Evolutionary conservation across 345 rosid genomes (phyloP), one percentile per base, ranked within the genome.

Genomic region (Citrus hindsii): DNA sequence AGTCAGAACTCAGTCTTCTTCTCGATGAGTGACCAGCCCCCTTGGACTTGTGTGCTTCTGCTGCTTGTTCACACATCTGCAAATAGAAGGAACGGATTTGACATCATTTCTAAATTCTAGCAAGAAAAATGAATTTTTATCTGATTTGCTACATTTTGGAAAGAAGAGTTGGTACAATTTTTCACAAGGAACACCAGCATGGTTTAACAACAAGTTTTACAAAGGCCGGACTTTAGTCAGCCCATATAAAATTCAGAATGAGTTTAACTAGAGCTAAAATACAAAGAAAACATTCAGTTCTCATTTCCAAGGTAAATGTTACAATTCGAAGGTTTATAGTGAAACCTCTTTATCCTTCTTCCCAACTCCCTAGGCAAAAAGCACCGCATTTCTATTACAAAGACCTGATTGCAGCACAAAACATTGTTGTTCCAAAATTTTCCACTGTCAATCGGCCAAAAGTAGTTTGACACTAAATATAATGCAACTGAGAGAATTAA

Each of bases 51-150:
- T 96, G 94, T 14, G 97, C 92, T 81, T 94, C 98, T 60, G 99
- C 98, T 7, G 99, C 98, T 88, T 86, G 95, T 87, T 96, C 99
- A 74, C 98, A 94, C 97, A 96, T 96, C 99, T 94, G 83, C 72
- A 79, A 82, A 32, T 30, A 21, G 58, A 30, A 80, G 66, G 46
- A 79, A 73, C 68, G 77, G 74, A 59, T 65, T 79, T 25, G 10
- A 48, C 38, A 9, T 46, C 28, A 71, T 25, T 48, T 16, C 37
- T 69, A 69, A 48, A 48, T 69, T 69, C 73, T 42, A 19, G 24
- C 27, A 27, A 32, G 60, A 76, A 48, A 67, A 76, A 32, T 48
- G 19, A 35, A 59, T 64, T 40, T 55, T 73, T 27, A 61, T 21
- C 59, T 62, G 40, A 58, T 32, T 28, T 13, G 53, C 30, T 71